These are phyloP conservation scores for Sicyos baderoa DNA, from an alignment of 306 rosid species.

Conservation along the genomic window DNA sequence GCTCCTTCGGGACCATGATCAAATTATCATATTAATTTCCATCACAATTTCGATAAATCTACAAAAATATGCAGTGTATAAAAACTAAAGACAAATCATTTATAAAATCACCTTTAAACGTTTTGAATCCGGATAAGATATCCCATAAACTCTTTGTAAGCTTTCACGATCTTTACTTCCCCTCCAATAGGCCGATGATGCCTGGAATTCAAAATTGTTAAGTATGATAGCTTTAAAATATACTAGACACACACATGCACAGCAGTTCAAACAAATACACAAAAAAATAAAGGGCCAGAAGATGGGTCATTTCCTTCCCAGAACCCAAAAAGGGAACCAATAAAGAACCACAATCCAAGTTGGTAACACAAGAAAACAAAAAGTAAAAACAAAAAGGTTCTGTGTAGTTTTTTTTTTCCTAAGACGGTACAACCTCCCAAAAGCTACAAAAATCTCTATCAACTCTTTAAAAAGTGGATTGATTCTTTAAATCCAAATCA, in stretches of 20 bases:
- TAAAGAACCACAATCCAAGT: background rate
- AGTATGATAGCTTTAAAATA: background rate
- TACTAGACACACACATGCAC: background rate
- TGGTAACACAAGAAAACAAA: background rate
- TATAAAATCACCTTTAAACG: slow-evolving; percentile 57
- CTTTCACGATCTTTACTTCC: slow-evolving; percentile 87
- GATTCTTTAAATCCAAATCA: background rate
- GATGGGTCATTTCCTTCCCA: background rate
- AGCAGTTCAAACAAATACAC: background rate
- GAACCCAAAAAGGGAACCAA: background rate
- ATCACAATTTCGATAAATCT: background rate
- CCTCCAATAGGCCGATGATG: slow-evolving; percentile 97
- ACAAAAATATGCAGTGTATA: background rate
- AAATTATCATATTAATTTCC: background rate
- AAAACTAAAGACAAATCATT: background rate
- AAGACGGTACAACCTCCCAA: background rate
- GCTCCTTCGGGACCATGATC: background rate
- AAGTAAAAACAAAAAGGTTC: background rate
- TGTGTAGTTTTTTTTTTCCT: background rate
- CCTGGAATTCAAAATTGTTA: slow-evolving; percentile 43
- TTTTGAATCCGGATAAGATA: slow-evolving; percentile 89
- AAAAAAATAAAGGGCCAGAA: background rate
- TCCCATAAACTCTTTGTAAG: slow-evolving; percentile 92
- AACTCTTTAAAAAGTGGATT: background rate
- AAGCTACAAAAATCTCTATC: background rate